Percentiles rank a stretch among this genome's conserved stretches.
Evolutionary conservation across 2,329 filamentous ascomycete species (phyloP).

Genomic region (Capronia coronata): DNA sequence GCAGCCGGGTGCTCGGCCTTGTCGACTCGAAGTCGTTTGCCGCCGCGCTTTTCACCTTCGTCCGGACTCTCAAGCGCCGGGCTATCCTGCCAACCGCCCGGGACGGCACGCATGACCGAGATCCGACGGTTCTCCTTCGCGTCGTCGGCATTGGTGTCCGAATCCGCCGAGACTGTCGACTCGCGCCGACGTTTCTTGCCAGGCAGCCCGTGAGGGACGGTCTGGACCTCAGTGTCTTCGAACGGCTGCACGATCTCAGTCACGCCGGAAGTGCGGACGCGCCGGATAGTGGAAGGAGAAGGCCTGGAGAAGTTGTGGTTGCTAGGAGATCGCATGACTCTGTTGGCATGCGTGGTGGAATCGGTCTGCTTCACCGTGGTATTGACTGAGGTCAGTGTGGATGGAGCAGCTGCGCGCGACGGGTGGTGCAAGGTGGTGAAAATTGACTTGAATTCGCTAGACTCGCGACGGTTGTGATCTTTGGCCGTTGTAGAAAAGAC

Average conservation of each 20-base stretch:
- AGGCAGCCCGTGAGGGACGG: constrained; percentile 28
- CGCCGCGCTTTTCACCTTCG: constrained; percentile 25
- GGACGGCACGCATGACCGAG: constrained; percentile 22
- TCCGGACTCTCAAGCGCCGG: constrained; percentile 22
- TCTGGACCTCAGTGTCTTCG: constrained; percentile 26
- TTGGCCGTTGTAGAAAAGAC: constrained; percentile 22
- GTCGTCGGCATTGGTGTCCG: constrained; percentile 18
- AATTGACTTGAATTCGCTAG: constrained; percentile 29
- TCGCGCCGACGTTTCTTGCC: constrained; percentile 33
- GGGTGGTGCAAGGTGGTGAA: constrained; percentile 29
- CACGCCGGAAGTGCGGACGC: constrained; percentile 35
- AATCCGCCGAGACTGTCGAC: constrained; percentile 21
- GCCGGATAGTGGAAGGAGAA: constrained; percentile 37
- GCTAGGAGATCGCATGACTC: constrained; percentile 22
- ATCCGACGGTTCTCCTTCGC: constrained; percentile 25
- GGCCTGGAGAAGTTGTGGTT: constrained; percentile 34
- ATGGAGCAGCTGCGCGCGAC: constrained; percentile 12
- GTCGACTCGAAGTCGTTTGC: constrained; percentile 16
- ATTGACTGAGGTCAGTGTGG: constrained; percentile 23
- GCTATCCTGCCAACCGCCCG: constrained; percentile 26
- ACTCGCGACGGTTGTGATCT: constrained; percentile 30
- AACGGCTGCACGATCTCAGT: constrained; percentile 24
- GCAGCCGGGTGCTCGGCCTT: constrained; percentile 8
- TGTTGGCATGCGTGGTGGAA: constrained; percentile 16
- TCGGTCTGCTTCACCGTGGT: constrained; percentile 22